These are phyloP conservation scores for Yamadazyma endophytica DNA, from an alignment of 805 yeast genomes.

Conservation along the genomic window DNA sequence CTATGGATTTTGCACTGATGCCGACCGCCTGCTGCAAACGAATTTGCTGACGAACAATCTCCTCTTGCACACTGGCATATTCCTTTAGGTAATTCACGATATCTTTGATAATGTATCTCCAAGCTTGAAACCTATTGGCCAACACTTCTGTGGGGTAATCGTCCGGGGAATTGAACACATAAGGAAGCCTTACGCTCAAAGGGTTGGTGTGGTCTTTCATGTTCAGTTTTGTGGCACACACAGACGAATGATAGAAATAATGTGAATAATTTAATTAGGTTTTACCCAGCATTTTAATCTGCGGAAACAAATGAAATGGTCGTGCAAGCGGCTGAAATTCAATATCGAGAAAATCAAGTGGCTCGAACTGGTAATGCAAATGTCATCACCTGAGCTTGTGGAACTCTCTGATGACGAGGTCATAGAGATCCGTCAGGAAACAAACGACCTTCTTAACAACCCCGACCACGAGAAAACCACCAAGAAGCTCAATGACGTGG, in stretches of 20 bases:
- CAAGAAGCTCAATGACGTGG: conserved; percentile 31
- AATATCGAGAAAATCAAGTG: no score
- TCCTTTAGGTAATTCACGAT: conserved; percentile 73
- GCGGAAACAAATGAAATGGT: no score
- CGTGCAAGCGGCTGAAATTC: no score
- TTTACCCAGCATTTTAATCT: no score
- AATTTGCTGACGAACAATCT: conserved; percentile 75
- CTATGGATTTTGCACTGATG: conserved; percentile 14
- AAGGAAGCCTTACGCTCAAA: conserved; percentile 36
- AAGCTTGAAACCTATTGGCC: conserved; percentile 78
- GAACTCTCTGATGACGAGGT: conserved; percentile 19
- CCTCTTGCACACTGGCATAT: conserved; percentile 82
- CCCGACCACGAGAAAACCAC: conserved; percentile 16
- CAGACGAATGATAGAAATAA: background rate
- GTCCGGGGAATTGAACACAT: conserved; percentile 25
- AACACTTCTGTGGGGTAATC: conserved; percentile 78
- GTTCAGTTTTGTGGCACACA: background rate
- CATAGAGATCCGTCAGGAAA: conserved; percentile 33
- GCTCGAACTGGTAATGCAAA: conserved; percentile 1
- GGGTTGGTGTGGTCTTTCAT: conserved; percentile 27
- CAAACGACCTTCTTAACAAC: conserved; percentile 28
- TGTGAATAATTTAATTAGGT: background rate
- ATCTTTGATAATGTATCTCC: conserved; percentile 78
- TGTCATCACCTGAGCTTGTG: conserved; percentile 2
- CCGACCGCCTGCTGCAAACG: conserved; percentile 75